Conservation (phyloP, 345 rosid genomes). For the Corymbia maculata region DNA sequence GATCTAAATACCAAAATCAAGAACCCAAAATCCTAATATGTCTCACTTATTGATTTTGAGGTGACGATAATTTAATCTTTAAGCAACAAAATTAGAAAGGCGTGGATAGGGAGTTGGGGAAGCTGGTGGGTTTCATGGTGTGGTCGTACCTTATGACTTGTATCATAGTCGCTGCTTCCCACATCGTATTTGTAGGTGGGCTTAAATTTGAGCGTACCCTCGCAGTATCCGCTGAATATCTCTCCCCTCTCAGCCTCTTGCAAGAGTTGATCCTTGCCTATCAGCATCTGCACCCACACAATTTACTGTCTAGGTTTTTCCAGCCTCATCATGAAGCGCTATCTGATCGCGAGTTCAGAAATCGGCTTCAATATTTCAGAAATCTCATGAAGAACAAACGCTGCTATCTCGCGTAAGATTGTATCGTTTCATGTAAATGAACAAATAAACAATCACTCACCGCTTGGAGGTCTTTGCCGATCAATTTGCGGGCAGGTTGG, state of each 20-base stretch:
- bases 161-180: constrained; percentile 55
- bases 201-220: constrained; percentile 51
- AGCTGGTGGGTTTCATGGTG: background rate
- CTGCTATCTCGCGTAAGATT: background rate
- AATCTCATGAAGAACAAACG: background rate
- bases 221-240: constrained; percentile 49
- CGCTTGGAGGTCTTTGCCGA: constrained; percentile 34
- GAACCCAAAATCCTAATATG: background rate
- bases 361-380: background rate
- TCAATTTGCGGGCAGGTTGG: constrained; percentile 41
- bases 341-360: background rate
- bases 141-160: constrained; percentile 44
- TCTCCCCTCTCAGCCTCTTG: constrained; percentile 65
- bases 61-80: background rate
- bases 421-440: background rate
- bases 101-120: background rate
- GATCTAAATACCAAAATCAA: background rate
- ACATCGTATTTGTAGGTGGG: constrained; percentile 56
- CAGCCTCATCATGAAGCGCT: background rate
- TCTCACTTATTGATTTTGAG: background rate
- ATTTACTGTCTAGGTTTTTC: background rate
- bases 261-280: constrained; percentile 54
- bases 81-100: background rate
- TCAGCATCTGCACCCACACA: constrained; percentile 30
- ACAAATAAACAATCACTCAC: constrained; percentile 8